Evolutionary conservation across 139 green algal genomes (phyloP).

Genomic region (Chlamydomonas sphaeroides): DNA sequence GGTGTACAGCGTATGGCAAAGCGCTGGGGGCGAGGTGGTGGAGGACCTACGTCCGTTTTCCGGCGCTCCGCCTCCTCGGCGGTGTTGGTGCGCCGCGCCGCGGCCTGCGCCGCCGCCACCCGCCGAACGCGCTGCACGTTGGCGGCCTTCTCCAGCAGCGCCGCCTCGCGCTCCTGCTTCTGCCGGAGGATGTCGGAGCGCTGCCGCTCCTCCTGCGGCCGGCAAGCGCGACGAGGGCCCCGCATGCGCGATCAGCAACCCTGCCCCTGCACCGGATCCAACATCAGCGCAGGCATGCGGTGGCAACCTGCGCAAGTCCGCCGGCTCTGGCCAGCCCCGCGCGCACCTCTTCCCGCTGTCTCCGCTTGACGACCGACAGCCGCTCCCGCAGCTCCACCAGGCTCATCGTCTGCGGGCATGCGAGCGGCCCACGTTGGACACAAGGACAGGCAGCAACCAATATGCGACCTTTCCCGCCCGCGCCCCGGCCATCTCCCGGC

Average conservation of each 20-base stretch:
- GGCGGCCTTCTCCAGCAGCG: constrained; percentile 60
- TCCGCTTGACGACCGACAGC: constrained; percentile 54
- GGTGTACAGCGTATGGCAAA: too few relatives aligned
- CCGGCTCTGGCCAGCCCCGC: too few relatives aligned
- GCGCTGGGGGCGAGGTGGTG: too few relatives aligned
- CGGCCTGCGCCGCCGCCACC: constrained; percentile 51
- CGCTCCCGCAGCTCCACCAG: constrained; percentile 74
- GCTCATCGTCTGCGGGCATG: constrained; percentile 66
- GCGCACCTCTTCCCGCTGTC: constrained; percentile 55
- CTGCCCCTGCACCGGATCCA: too few relatives aligned
- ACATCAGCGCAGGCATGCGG: too few relatives aligned
- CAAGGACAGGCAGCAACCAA: too few relatives aligned
- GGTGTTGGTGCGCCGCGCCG: background rate
- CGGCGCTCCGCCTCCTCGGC: background rate
- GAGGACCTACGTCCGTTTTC: too few relatives aligned
- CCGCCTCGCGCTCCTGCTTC: constrained; percentile 60
- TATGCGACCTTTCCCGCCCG: too few relatives aligned
- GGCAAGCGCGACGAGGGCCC: background rate
- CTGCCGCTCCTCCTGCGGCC: constrained; percentile 63
- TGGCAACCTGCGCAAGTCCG: too few relatives aligned
- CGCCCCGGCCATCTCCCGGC: too few relatives aligned
- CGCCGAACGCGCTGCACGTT: constrained; percentile 68
- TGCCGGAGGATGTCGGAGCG: constrained; percentile 56
- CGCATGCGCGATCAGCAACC: background rate
- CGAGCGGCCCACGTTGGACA: too few relatives aligned